phyloP scores from a whole-genome alignment of 441 rosid species.

The Theobroma grandiflorum region DNA sequence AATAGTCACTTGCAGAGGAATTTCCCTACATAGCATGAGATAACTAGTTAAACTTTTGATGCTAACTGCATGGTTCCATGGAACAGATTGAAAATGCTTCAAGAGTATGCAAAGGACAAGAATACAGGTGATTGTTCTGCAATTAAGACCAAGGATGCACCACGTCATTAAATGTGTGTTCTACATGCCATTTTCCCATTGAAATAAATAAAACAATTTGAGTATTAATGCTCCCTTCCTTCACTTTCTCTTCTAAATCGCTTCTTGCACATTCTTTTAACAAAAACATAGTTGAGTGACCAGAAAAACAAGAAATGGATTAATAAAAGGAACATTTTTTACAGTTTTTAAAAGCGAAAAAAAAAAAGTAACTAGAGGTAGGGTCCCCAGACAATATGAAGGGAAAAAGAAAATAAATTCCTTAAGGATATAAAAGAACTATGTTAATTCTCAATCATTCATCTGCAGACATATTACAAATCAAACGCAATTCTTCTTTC shows the following conservation, averaged over 20 bases:
- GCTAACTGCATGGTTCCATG: neutral
- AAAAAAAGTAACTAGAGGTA: neutral
- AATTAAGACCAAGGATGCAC: neutral
- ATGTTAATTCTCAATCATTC: neutral
- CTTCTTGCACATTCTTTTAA: neutral
- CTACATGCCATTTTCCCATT: neutral
- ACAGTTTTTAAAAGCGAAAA: neutral
- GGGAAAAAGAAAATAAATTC: neutral
- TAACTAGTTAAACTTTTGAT: neutral
- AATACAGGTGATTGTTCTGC: neutral
- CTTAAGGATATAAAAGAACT: neutral
- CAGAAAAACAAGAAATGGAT: neutral
- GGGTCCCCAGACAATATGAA: neutral
- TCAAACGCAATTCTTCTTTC: neutral
- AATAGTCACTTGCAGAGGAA: conserved; percentile 26
- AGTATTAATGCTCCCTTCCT: neutral
- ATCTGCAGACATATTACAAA: neutral
- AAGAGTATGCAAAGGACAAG: neutral
- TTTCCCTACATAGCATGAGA: conserved; percentile 37
- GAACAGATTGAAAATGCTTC: neutral
- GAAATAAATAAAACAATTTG: neutral
- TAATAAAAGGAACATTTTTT: neutral
- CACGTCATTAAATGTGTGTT: neutral
- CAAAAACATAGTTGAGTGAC: neutral
- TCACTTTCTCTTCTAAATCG: neutral